Conservation (phyloP, 371 early-diverging fungal genomes). For the Mucor velutinosus region DNA sequence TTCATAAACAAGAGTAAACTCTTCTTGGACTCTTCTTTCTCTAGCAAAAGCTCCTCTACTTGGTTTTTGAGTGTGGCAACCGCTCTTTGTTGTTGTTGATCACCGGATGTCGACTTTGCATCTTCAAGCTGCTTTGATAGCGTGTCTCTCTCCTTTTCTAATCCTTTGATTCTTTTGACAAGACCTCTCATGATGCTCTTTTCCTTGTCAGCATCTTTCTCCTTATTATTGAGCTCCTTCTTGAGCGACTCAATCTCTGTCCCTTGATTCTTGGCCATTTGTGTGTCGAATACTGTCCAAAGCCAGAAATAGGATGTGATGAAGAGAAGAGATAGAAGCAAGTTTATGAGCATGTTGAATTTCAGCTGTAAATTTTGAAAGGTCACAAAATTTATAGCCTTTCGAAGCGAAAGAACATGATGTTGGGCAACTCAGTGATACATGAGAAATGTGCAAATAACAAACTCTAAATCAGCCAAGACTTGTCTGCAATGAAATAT, state of each 20-base stretch:
- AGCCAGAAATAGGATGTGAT: constrained; percentile 9
- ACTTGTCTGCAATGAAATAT: too few species aligned
- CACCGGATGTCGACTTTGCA: neutral
- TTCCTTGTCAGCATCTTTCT: constrained; percentile 27
- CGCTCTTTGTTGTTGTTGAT: constrained; percentile 11
- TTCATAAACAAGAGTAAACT: constrained; percentile 43
- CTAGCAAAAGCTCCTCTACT: constrained; percentile 45
- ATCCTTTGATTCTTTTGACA: constrained; percentile 38
- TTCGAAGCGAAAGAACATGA: neutral
- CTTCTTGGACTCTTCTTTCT: constrained; percentile 50
- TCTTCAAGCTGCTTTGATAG: constrained; percentile 21
- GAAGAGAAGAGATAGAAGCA: constrained; percentile 8
- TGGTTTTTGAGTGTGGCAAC: constrained; percentile 39
- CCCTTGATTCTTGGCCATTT: constrained; percentile 4
- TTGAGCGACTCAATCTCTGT: neutral
- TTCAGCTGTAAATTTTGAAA: neutral
- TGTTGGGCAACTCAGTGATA: too few species aligned
- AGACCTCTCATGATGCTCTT: constrained; percentile 44
- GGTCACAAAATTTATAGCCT: neutral
- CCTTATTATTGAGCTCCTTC: neutral
- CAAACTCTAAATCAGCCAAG: too few species aligned
- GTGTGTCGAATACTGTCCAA: constrained; percentile 3
- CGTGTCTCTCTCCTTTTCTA: constrained; percentile 40
- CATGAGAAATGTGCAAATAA: too few species aligned
- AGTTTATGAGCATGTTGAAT: neutral